A percentile compares a stretch with the other conserved stretches of the same genome.
Evolutionary conservation across 805 yeast genomes (phyloP).

Genomic region (Saccharomycopsis microspora): DNA sequence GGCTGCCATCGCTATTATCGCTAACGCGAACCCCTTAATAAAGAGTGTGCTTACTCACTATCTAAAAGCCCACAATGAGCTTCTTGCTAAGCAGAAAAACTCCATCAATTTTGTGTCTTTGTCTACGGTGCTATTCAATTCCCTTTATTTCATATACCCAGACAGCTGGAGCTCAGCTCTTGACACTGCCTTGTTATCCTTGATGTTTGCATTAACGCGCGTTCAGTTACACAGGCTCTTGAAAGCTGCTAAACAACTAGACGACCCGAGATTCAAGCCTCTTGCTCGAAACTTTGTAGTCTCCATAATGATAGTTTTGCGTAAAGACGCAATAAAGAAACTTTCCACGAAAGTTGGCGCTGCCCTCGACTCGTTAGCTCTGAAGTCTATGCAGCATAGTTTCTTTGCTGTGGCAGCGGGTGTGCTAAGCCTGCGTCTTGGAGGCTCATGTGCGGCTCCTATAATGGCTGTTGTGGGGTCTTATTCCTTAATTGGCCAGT

Average conservation of each 20-base stretch:
- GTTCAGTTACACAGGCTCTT: conserved; percentile 2
- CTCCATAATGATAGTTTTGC: neutral
- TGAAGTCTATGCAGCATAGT: no score
- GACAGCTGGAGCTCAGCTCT: conserved; percentile 1
- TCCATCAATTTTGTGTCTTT: conserved; percentile 6
- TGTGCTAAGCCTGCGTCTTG: no score
- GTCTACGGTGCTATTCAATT: conserved; percentile 1
- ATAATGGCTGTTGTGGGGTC: no score
- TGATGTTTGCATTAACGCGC: conserved; percentile 4
- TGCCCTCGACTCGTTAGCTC: no score
- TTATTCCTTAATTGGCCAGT: no score
- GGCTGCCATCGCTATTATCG: no score
- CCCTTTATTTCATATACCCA: conserved; percentile 8
- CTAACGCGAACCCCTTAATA: neutral
- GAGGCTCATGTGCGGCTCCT: no score
- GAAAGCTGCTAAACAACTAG: neutral
- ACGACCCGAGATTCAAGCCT: neutral
- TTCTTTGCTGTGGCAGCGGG: no score
- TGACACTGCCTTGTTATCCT: neutral
- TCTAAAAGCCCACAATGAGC: neutral
- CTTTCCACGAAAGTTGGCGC: no score
- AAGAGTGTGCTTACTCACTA: neutral
- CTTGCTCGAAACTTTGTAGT: neutral
- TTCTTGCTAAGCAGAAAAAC: conserved; percentile 1
- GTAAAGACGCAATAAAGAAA: no score